phyloP scores from a whole-genome alignment of 441 rosid genomes.

The Corymbia calophylla region DNA sequence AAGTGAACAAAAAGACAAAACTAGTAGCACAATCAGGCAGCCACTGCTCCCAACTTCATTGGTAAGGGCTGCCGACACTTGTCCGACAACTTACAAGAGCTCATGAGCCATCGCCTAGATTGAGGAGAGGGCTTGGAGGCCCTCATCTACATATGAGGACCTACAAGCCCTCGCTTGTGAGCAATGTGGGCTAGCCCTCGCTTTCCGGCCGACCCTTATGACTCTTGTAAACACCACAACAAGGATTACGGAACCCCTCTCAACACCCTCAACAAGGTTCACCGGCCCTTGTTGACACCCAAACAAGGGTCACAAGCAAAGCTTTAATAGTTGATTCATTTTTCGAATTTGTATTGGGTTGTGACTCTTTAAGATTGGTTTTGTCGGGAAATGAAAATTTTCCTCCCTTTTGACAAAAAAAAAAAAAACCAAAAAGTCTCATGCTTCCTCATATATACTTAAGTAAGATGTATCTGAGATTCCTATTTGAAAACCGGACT shows the following conservation, averaged over 20 bases:
- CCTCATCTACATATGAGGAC: no score
- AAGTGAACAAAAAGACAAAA: background rate
- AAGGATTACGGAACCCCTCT: accelerated
- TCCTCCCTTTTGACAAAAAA: no score
- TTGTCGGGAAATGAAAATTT: background rate
- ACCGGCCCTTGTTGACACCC: accelerated
- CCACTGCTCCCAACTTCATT: background rate
- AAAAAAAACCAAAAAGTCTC: no score
- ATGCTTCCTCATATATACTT: background rate
- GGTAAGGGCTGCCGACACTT: accelerated
- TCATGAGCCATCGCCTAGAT: background rate
- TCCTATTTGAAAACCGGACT: background rate
- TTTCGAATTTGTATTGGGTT: background rate
- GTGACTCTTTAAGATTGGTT: background rate
- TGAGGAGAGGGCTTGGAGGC: no score
- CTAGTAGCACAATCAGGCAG: background rate
- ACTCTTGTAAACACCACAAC: accelerated
- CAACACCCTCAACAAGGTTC: no score
- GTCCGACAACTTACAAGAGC: background rate
- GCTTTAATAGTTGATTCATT: background rate
- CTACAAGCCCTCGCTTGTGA: background rate
- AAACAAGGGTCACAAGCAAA: accelerated
- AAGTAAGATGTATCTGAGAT: background rate
- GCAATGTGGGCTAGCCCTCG: background rate
- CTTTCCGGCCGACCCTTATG: accelerated